Evolutionary conservation across 1,284 basidiomycete genomes (phyloP).

Genomic region (Ustilago xerochloae): DNA sequence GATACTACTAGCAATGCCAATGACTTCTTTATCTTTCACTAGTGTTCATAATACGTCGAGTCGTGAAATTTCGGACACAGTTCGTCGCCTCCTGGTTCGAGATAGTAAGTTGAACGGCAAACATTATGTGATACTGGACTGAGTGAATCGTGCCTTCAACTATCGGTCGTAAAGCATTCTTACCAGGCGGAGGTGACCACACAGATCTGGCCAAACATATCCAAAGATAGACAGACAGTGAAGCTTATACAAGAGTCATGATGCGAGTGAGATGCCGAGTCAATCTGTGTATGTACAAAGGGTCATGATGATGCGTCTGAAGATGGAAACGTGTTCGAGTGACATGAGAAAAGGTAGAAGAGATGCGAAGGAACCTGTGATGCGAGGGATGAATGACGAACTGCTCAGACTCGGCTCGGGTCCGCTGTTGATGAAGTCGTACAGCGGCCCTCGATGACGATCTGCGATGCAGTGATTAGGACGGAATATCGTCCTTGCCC

Average conservation of each 20-base stretch:
- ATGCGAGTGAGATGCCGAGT: conserved; percentile 8
- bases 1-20: conserved; percentile 47
- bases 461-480: neutral
- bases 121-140: too few species aligned
- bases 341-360: neutral
- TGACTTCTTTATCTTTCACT: too few species aligned
- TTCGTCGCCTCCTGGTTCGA: too few species aligned
- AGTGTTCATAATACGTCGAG: too few species aligned
- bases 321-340: neutral
- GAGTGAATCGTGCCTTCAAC: too few species aligned
- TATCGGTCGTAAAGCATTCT: too few species aligned
- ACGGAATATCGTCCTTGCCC: neutral
- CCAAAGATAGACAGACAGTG: too few species aligned
- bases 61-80: too few species aligned
- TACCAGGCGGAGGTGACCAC: too few species aligned
- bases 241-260: too few species aligned
- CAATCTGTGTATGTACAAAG: conserved; percentile 7
- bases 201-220: too few species aligned
- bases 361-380: neutral
- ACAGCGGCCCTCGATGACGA: conserved; percentile 7
- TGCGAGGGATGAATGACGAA: neutral
- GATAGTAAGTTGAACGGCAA: too few species aligned
- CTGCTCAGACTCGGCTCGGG: neutral
- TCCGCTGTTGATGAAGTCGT: neutral
- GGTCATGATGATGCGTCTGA: conserved; percentile 8